Conservation (phyloP, 2,329 filamentous ascomycete species). For the Ascochyta viciae-villosae region DNA sequence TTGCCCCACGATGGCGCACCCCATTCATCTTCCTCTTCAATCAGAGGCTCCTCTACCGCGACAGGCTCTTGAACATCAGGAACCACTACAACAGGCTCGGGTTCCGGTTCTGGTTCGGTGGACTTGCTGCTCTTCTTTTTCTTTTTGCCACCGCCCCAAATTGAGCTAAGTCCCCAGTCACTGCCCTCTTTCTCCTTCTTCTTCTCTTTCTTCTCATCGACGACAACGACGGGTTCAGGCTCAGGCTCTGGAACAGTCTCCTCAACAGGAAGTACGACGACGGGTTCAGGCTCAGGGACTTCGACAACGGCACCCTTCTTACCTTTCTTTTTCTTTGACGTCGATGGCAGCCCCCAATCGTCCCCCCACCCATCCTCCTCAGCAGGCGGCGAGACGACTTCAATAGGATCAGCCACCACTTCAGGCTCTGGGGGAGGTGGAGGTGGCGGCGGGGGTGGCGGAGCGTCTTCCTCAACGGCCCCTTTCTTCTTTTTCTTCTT, state of each 20-base stretch:
- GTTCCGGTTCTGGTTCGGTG: conserved; percentile 33
- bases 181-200: conserved; percentile 42
- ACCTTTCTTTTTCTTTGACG: conserved; percentile 33
- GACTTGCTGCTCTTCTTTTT: conserved; percentile 55
- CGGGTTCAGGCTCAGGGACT: conserved; percentile 27
- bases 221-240: conserved; percentile 24
- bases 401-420: conserved; percentile 20
- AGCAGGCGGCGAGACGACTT: conserved; percentile 19
- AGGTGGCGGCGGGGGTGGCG: conserved; percentile 25
- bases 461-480: conserved; percentile 32
- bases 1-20: conserved; percentile 64
- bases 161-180: conserved; percentile 46
- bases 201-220: conserved; percentile 37
- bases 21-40: conserved; percentile 62
- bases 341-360: conserved; percentile 30
- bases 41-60: conserved; percentile 58
- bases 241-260: conserved; percentile 45
- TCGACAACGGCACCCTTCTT: conserved; percentile 49
- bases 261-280: conserved; percentile 10
- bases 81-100: conserved; percentile 37
- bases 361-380: conserved; percentile 41
- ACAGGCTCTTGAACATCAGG: conserved; percentile 53
- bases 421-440: conserved; percentile 29
- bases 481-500: conserved; percentile 40
- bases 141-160: conserved; percentile 54